These are phyloP conservation scores for Eimeria acervulina DNA, from an alignment of 169 alveolate species.

Conservation along the genomic window DNA sequence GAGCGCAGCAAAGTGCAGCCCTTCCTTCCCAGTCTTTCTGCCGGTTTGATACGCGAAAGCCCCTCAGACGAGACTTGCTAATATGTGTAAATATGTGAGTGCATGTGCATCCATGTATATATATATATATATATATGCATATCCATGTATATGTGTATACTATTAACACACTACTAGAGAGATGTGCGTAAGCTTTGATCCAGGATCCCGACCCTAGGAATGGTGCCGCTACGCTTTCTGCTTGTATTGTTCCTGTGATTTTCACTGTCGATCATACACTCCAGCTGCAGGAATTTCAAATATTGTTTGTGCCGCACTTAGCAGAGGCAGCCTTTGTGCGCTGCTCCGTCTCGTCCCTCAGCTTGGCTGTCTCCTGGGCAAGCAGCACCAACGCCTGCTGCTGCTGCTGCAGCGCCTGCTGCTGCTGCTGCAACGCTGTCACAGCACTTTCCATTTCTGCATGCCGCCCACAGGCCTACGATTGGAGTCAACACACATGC, in stretches of 20 bases:
- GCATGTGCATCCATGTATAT: no score
- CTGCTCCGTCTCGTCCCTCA: constrained; percentile 46
- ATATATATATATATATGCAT: no score
- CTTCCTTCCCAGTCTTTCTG: neutral
- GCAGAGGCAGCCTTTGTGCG: constrained; percentile 17
- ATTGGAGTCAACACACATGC: neutral
- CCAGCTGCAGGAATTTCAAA: neutral
- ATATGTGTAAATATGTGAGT: no score
- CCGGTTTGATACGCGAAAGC: neutral
- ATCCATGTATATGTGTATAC: neutral
- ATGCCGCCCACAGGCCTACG: constrained; percentile 22
- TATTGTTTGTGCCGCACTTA: neutral
- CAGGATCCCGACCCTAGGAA: neutral
- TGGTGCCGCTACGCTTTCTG: neutral
- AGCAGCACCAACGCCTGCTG: constrained; percentile 47
- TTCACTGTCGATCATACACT: neutral
- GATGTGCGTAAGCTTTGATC: neutral
- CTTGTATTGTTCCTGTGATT: neutral
- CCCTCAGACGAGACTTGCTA: neutral
- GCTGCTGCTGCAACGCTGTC: constrained; percentile 71
- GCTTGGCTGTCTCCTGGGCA: constrained; percentile 51
- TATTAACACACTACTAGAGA: neutral
- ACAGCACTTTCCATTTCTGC: constrained; percentile 24
- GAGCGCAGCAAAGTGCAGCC: neutral
- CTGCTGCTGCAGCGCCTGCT: constrained; percentile 44